Percentiles rank a stretch among this genome's conserved stretches.
Conservation (phyloP, 306 rosid genomes). For the Quercus glauca region DNA sequence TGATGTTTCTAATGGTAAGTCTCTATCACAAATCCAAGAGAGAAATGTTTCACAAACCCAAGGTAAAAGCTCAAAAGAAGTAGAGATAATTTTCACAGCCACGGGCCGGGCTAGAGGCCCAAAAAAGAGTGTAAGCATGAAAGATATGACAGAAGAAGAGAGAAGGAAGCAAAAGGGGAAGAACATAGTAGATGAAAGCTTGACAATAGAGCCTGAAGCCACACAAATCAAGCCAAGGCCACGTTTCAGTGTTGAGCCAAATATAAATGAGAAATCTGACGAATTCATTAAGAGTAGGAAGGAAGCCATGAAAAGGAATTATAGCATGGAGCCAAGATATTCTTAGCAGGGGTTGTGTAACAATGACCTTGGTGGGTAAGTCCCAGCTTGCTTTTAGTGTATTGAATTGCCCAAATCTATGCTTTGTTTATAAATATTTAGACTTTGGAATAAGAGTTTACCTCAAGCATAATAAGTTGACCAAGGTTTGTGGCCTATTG, state of each 20-base stretch:
- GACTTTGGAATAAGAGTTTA: not conserved
- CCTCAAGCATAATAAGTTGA: not conserved
- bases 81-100: too few species aligned
- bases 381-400: not conserved
- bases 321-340: not conserved
- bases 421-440: not conserved
- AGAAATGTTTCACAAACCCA: not conserved
- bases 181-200: not conserved
- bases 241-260: slow-evolving; percentile 14
- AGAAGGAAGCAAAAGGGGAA: slow-evolving; percentile 22
- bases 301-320: slow-evolving; percentile 30
- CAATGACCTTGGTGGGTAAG: not conserved
- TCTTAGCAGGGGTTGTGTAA: not conserved
- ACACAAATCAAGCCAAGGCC: slow-evolving; percentile 12
- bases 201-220: slow-evolving; percentile 7
- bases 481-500: not conserved
- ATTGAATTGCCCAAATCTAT: not conserved
- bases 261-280: slow-evolving; percentile 34
- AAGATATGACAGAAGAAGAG: slow-evolving; percentile 11
- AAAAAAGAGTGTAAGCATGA: not conserved
- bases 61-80: not conserved
- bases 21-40: not conserved
- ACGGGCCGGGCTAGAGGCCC: not conserved
- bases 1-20: not conserved
- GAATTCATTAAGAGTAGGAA: slow-evolving; percentile 32